phyloP scores from a whole-genome alignment of 2,329 filamentous ascomycete species.

The Cladosporium sp. region DNA sequence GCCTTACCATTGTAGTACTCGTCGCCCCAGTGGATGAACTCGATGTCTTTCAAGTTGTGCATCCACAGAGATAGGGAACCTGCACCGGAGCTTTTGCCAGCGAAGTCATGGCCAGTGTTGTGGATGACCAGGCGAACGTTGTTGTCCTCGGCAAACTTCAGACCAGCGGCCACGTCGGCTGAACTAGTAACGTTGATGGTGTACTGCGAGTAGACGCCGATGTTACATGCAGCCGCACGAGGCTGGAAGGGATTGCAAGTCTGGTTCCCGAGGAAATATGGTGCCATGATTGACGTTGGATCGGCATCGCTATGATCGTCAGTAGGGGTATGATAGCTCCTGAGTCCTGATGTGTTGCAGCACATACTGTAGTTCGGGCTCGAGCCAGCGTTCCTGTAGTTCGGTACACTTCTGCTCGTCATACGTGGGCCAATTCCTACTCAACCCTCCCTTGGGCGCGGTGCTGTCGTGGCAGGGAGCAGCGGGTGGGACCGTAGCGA shows the following conservation, averaged over 20 bases:
- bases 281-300: slow-evolving; percentile 43
- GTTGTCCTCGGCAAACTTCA: slow-evolving; percentile 46
- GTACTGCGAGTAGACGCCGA: slow-evolving; percentile 47
- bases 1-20: slow-evolving; percentile 52
- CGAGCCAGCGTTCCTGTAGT: slow-evolving; percentile 7
- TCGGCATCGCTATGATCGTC: slow-evolving; percentile 28
- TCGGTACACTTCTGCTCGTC: slow-evolving; percentile 1
- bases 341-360: slow-evolving; percentile 27
- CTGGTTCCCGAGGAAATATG: slow-evolving; percentile 38
- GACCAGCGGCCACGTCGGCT: slow-evolving; percentile 27
- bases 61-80: slow-evolving; percentile 60
- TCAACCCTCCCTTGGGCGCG: not conserved
- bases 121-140: slow-evolving; percentile 54
- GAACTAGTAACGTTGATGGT: slow-evolving; percentile 31
- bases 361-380: slow-evolving; percentile 11
- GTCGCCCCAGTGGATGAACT: slow-evolving; percentile 45
- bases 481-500: slow-evolving; percentile 56
- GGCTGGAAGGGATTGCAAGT: slow-evolving; percentile 45
- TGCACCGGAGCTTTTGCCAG: slow-evolving; percentile 61
- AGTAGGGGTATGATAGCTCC: slow-evolving; percentile 37
- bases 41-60: slow-evolving; percentile 53
- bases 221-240: slow-evolving; percentile 39
- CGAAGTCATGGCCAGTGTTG: slow-evolving; percentile 46
- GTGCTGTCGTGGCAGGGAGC: slow-evolving; percentile 52
- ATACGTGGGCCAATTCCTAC: not conserved